Evolutionary conservation across 1,139 yeast genomes (phyloP).

Genomic region (Groenewaldozyma sp.): DNA sequence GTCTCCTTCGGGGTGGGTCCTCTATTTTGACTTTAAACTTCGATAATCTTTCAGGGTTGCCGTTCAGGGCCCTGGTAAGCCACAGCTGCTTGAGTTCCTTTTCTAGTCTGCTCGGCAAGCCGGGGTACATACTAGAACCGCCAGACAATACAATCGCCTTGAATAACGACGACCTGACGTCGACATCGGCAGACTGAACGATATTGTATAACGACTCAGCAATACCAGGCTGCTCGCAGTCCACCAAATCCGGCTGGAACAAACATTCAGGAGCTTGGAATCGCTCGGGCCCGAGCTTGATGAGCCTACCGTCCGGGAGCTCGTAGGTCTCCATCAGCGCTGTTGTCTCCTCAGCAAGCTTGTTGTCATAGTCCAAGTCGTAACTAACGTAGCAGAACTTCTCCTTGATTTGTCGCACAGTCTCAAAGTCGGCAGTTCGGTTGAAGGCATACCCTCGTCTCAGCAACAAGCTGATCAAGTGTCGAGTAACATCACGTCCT

Average conservation of each 20-base stretch:
- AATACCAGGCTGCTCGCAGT: conserved; percentile 93
- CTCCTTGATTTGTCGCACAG: conserved; percentile 96
- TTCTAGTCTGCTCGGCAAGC: conserved; percentile 89
- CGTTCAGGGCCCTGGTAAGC: conserved; percentile 80
- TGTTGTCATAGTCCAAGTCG: conserved; percentile 82
- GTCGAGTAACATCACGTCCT: conserved; percentile 95
- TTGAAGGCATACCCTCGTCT: conserved; percentile 97
- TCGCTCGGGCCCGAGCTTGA: conserved; percentile 90
- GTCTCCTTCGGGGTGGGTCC: conserved; percentile 98
- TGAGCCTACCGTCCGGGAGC: conserved; percentile 92
- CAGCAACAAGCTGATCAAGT: conserved; percentile 76
- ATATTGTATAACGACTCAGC: conserved; percentile 90
- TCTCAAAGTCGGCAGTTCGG: conserved; percentile 97
- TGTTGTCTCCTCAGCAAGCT: conserved; percentile 86
- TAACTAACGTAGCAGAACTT: conserved; percentile 91
- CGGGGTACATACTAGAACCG: conserved; percentile 98
- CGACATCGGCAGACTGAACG: conserved; percentile 89
- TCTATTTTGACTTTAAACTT: conserved; percentile 95
- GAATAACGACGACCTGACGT: conserved; percentile 77
- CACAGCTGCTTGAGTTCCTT: conserved; percentile 94
- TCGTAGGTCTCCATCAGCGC: conserved; percentile 85
- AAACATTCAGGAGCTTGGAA: conserved; percentile 98
- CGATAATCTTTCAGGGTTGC: conserved; percentile 77
- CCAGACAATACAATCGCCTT: conserved; percentile 93
- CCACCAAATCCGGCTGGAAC: conserved; percentile 95